Percentiles rank a stretch among this genome's conserved stretches.
These are phyloP conservation scores for Colletotrichum graminicola DNA, from an alignment of 2,329 filamentous ascomycete species.

Conservation along the genomic window DNA sequence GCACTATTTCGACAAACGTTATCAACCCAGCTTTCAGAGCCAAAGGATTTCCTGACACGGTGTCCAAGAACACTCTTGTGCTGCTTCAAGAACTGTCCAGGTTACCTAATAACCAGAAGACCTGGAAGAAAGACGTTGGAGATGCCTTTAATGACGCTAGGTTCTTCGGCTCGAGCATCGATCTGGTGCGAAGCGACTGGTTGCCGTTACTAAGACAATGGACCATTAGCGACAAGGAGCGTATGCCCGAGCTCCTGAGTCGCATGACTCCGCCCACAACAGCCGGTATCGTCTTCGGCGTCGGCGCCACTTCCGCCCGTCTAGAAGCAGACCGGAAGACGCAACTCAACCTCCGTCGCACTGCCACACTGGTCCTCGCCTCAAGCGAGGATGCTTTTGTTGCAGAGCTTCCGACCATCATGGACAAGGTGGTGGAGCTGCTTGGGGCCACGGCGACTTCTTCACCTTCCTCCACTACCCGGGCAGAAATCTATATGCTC, in stretches of 20 bases:
- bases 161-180: constrained; percentile 80
- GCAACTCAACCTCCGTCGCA: constrained; percentile 87
- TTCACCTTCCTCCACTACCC: constrained; percentile 89
- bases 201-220: constrained; percentile 87
- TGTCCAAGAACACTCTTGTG: constrained; percentile 77
- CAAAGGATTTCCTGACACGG: constrained; percentile 87
- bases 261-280: constrained; percentile 88
- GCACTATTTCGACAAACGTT: constrained; percentile 84
- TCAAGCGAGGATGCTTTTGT: constrained; percentile 84
- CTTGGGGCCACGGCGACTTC: constrained; percentile 86
- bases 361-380: constrained; percentile 83
- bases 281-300: constrained; percentile 98
- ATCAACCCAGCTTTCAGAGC: constrained; percentile 86
- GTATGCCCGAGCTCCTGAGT: constrained; percentile 82
- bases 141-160: constrained; percentile 92
- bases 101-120: constrained; percentile 84
- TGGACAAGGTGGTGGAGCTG: constrained; percentile 89
- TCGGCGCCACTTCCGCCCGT: constrained; percentile 91
- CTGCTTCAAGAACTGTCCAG: constrained; percentile 83
- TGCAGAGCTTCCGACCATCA: constrained; percentile 76
- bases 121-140: constrained; percentile 91
- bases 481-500: constrained; percentile 91
- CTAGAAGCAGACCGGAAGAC: constrained; percentile 96
- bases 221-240: constrained; percentile 87
- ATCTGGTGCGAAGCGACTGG: constrained; percentile 80